Evolutionary conservation across 768 basidiomycete species (phyloP).

Genomic region (Krasilnikovozyma curviuscula): DNA sequence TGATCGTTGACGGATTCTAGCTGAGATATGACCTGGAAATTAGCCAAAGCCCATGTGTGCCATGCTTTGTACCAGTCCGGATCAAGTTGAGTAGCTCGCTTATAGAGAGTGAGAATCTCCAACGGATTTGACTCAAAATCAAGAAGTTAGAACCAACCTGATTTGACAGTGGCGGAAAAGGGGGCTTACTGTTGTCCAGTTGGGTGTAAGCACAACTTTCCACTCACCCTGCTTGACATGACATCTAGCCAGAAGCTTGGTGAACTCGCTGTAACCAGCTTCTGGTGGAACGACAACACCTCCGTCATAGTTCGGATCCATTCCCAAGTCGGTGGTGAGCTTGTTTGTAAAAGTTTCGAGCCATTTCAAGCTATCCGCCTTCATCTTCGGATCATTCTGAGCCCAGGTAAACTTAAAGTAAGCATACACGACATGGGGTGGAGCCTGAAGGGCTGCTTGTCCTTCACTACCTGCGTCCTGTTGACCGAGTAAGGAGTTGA

Average conservation of each 20-base stretch:
- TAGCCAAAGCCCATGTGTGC: conserved; percentile 96
- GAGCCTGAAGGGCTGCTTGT: conserved; percentile 36
- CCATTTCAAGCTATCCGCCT: conserved; percentile 59
- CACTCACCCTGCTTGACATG: conserved; percentile 93
- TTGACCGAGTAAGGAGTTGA: conserved; percentile 69
- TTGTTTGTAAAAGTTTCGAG: conserved; percentile 63
- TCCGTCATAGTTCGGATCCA: conserved; percentile 3
- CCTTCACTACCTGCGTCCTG: conserved; percentile 25
- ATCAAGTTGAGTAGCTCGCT: conserved; percentile 74
- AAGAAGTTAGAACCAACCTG: background rate
- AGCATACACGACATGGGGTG: conserved; percentile 88
- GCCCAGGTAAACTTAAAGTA: conserved; percentile 95
- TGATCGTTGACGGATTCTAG: conserved; percentile 48
- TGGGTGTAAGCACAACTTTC: conserved; percentile 62
- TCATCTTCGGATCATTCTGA: conserved; percentile 48
- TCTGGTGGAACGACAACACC: conserved; percentile 21
- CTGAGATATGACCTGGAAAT: conserved; percentile 76
- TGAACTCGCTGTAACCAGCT: conserved; percentile 38
- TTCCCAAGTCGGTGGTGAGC: conserved; percentile 36
- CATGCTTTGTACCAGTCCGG: conserved; percentile 97
- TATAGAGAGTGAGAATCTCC: conserved; percentile 67
- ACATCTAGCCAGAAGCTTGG: conserved; percentile 80
- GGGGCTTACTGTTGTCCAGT: conserved; percentile 52
- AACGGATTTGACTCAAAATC: conserved; percentile 15
- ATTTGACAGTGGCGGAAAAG: too few relatives aligned